A percentile compares a stretch with the other conserved stretches of the same genome.
Conservation (phyloP, 1,284 basidiomycete species). For the Cystobasidium pallidum region DNA sequence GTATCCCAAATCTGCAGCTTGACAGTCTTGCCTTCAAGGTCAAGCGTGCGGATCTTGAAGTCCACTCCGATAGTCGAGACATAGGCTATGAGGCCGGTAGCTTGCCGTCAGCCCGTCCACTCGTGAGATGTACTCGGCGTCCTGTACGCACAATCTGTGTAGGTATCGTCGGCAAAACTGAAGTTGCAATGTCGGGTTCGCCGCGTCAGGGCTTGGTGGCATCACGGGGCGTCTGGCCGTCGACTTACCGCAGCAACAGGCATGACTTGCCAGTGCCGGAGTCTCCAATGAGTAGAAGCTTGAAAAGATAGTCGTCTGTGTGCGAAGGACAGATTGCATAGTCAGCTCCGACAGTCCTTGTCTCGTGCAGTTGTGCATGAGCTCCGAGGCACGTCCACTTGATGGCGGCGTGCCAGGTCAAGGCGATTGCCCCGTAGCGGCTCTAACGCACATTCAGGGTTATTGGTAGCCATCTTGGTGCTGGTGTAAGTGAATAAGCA, state of each 20-base stretch:
- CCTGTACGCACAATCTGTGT: conserved; percentile 55
- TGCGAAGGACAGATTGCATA: not conserved
- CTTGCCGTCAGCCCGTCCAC: not conserved
- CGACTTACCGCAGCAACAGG: conserved; percentile 62
- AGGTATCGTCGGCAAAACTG: conserved; percentile 59
- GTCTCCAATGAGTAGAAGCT: conserved; percentile 56
- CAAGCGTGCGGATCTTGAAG: conserved; percentile 99
- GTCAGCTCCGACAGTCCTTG: not conserved
- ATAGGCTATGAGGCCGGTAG: conserved; percentile 51
- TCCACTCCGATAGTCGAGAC: conserved; percentile 67
- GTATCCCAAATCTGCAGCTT: conserved; percentile 99
- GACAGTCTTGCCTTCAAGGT: conserved; percentile 97
- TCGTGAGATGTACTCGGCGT: not conserved
- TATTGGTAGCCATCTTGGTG: conserved; percentile 38
- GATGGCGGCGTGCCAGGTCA: not conserved
- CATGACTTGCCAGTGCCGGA: conserved; percentile 91
- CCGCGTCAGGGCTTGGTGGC: conserved; percentile 17
- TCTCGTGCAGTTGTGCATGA: not conserved
- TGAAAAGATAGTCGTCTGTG: conserved; percentile 46
- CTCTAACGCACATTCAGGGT: conserved; percentile 37
- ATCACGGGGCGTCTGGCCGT: not conserved
- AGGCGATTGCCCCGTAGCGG: not conserved
- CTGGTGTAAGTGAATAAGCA: not conserved
- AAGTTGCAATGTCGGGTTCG: not conserved
- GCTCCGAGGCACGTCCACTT: not conserved